Base-by-base conservation (phyloP, 2,329 filamentous ascomycete genomes). In the Dothidotthia symphoricarpi region DNA sequence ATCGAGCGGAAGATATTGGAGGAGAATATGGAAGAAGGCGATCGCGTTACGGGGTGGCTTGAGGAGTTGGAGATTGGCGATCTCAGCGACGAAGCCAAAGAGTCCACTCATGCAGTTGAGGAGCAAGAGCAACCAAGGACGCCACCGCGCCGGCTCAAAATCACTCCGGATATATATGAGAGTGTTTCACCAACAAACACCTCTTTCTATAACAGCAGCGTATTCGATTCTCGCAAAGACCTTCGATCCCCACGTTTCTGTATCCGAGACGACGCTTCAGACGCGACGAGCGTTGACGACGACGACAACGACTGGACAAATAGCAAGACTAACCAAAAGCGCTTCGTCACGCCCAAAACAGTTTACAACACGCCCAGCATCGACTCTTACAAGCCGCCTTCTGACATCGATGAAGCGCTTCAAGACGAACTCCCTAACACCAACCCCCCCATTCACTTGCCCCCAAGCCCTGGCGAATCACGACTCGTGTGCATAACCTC, bases 401-500 rank as follows among this genome's bases (percentile, higher is more conserved):
- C 15, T 24, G 29, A 29, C 13, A 4, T 16, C 14, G 14, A 9
- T 10, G 5, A 12, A 10, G 14, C 13, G 4, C 7, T 27, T 3
- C 12, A 28, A 1, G 9, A 35, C 1, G 10, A 17, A n/a, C n/a
- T n/a, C n/a, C n/a, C n/a, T n/a, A 22, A 22, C 16, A 16, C 3
- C 12, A n/a, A 4, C n/a, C 3, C 17, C 10, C 17, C 11, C n/a
- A 17, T 8, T 10, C 15, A 13, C 22, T 13, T 16, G 4, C 5
- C 16, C 10, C 17, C 41, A n/a, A 35, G 49, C 7, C 29, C 36
- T 3, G 16, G 37, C 11, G 24, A 24, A 8, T 36, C 46, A 2
- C 43, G 41, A 11, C 32, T 57, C n/a, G 43, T 61, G 2, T 51
- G 31, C 19, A 27, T 66, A 5, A 53, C 49, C 6, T 63, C 61